Percentiles rank a stretch among this genome's conserved stretches.
These are phyloP conservation scores for Viridothelium virens DNA, from an alignment of 495 filamentous ascomycete genomes.

Conservation along the genomic window DNA sequence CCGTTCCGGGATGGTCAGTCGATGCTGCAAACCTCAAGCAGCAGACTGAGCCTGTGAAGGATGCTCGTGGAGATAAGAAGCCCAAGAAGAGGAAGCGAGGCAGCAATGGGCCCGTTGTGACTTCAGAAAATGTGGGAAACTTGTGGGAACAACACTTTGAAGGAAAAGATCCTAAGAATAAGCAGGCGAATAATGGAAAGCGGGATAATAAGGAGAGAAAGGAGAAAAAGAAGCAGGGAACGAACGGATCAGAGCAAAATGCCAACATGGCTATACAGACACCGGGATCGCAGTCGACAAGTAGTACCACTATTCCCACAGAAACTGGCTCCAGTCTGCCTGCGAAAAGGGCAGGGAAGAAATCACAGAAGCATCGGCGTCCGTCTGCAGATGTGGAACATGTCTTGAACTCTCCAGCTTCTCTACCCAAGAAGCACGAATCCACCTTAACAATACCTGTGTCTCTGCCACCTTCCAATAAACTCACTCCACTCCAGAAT, in stretches of 20 bases:
- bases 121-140: constrained; percentile 60
- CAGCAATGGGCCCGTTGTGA: constrained; percentile 53
- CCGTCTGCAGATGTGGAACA: constrained; percentile 19
- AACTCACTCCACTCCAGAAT: constrained; percentile 83
- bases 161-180: constrained; percentile 39
- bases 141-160: constrained; percentile 77
- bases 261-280: neutral
- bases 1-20: constrained; percentile 84
- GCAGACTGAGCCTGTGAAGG: constrained; percentile 47
- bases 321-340: constrained; percentile 16
- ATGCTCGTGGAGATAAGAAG: constrained; percentile 20
- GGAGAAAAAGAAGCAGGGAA: constrained; percentile 21
- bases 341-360: constrained; percentile 17
- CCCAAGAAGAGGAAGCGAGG: constrained; percentile 52
- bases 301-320: neutral
- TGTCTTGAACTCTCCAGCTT: constrained; percentile 10
- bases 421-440: constrained; percentile 17
- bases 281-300: neutral
- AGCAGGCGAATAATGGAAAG: constrained; percentile 37
- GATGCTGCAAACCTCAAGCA: constrained; percentile 59
- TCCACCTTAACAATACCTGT: constrained; percentile 29
- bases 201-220: constrained; percentile 38
- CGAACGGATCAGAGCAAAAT: neutral
- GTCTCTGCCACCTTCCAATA: constrained; percentile 38
- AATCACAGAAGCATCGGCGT: constrained; percentile 25